Evolutionary conservation across 352 stramenopile genomes (phyloP).

Genomic region (Phytopythium vexans): DNA sequence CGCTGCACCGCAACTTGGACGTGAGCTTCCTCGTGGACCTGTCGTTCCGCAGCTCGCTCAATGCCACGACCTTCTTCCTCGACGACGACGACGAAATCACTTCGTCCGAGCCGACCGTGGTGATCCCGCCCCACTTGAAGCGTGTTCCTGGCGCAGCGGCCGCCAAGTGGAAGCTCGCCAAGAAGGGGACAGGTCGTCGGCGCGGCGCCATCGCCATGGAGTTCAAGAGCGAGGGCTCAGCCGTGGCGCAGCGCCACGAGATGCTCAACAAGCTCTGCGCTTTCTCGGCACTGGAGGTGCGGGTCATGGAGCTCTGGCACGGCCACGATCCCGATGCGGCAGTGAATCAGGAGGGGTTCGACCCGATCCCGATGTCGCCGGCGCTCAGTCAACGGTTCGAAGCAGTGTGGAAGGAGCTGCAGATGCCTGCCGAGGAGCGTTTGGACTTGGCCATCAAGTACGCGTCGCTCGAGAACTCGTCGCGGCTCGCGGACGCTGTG

Average conservation of each 20-base stretch:
- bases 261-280: conserved; percentile 40
- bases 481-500: conserved; percentile 56
- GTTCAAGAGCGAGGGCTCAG: conserved; percentile 34
- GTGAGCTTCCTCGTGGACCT: conserved; percentile 65
- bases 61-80: conserved; percentile 58
- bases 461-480: conserved; percentile 48
- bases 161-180: conserved; percentile 43
- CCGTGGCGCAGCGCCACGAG: conserved; percentile 37
- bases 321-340: conserved; percentile 38
- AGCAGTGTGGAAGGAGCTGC: conserved; percentile 60
- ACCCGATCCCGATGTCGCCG: conserved; percentile 61
- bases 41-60: conserved; percentile 62
- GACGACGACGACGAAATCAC: conserved; percentile 35
- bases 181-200: conserved; percentile 30
- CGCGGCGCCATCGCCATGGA: conserved; percentile 46
- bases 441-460: conserved; percentile 80
- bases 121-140: conserved; percentile 32
- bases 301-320: conserved; percentile 67
- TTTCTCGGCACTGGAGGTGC: conserved; percentile 49
- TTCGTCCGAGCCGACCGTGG: conserved; percentile 28
- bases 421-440: conserved; percentile 51
- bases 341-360: conserved; percentile 23
- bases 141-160: conserved; percentile 5
- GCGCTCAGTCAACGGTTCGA: conserved; percentile 65
- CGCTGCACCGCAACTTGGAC: conserved; percentile 57